Base-by-base conservation (phyloP, 2,329 filamentous ascomycete genomes). In the Juglanconis oblonga region DNA sequence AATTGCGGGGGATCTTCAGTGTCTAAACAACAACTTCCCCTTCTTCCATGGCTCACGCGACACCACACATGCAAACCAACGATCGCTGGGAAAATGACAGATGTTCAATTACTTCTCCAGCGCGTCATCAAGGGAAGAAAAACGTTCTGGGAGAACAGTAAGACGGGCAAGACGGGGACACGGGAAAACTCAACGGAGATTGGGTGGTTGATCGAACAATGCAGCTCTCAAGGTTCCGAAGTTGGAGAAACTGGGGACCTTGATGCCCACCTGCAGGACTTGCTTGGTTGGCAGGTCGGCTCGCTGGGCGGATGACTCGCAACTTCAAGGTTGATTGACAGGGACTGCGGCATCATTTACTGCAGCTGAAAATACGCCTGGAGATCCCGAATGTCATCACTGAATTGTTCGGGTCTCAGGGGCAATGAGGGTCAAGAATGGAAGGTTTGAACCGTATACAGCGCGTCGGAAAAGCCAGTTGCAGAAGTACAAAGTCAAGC, bases 31-130 rank as follows among this genome's bases (percentile, higher is more conserved):
- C 35, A 40, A 33, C 40, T 49, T 38, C 32, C 35, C 35, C 51
- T 32, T 44, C 54, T 63, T 58, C 54, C 61, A 63, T 61, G 54
- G 48, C 54, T 61, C 40, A 35, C 10, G 32, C 33, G 44, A 55
- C 44, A 48, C n/a, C 49, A 51, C 3, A 32, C 3, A 32, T 33
- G 17, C 33, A 36, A 54, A 24, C n/a, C 9, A 36, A 48, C 3
- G 33, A 13, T 38, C n/a, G 40, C 17, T 11, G 36, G 31, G n/a
- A 9, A 24, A 45, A 45, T 10, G 57, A 33, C 13, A 48, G 17
- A n/a, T 49, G 44, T 44, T 32, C 52, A 47, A 31, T 48, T 31
- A 47, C 36, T 13, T 32, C 32, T 33, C 50, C 36, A 54, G 9
- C 40, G 24, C 17, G 33, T 10, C 40, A 47, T 8, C 40, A 32